Conservation (phyloP, 169 alveolate species). For the Plasmodium inui region DNA sequence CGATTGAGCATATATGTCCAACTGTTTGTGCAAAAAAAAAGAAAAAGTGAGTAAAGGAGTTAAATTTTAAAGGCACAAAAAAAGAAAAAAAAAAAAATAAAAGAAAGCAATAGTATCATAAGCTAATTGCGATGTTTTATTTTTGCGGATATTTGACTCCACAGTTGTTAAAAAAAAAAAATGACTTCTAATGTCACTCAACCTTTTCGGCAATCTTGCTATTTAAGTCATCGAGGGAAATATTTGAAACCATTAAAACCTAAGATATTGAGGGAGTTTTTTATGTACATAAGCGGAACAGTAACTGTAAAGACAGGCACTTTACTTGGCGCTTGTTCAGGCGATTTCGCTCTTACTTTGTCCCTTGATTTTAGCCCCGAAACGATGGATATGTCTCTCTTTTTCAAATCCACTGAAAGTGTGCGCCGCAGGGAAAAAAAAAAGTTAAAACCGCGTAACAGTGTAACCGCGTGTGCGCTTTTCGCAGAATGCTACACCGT, state of each 20-base stretch:
- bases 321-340: not conserved
- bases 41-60: not conserved
- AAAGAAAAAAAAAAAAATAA: constrained; percentile 2
- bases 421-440: not conserved
- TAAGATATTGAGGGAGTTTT: not conserved
- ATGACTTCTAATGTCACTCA: constrained; percentile 16
- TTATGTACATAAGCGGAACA: not conserved
- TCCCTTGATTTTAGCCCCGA: constrained; percentile 91
- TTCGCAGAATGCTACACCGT: not conserved
- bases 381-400: constrained; percentile 84
- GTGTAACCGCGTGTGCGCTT: not conserved
- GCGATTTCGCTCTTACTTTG: constrained; percentile 77
- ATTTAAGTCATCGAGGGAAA: constrained; percentile 68
- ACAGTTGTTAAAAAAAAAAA: constrained; percentile 4
- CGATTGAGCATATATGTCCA: not conserved
- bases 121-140: not conserved
- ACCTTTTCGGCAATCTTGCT: constrained; percentile 60
- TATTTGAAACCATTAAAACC: constrained; percentile 76
- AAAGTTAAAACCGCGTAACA: not conserved
- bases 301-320: not conserved
- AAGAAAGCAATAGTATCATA: not conserved
- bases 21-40: not conserved
- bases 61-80: not conserved
- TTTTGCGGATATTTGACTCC: constrained; percentile 2
- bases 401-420: constrained; percentile 83